Base-by-base conservation (phyloP, 306 rosid genomes). In the Arachis stenosperma region DNA sequence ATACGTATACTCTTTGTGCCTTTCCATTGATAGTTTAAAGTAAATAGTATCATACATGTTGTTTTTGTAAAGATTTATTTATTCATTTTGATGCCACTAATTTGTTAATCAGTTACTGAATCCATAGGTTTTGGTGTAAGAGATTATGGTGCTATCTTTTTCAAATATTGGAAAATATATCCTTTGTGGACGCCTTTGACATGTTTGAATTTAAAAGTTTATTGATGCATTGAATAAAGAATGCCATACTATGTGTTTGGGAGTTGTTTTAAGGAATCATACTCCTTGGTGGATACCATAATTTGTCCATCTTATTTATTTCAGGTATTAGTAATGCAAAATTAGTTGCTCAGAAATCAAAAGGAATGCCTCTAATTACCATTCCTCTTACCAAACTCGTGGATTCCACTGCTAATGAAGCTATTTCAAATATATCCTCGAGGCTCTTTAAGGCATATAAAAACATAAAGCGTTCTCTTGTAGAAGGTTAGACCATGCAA, bases 361-460 rank as follows among this genome's bases (percentile, higher is more conserved):
- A 91, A 83, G 97, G 96, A 62, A 84, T 93, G 98, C 97, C 98
- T 17, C 74, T 84, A 29, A 87, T 91, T 51, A 82, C 89, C 78
- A 79, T 91, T 79, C 75, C 88, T 70, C 94, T 93, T 57, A 71
- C 83, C 55, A 89, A 85, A 83, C 90, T 93, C 65, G 55, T 69
- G 69, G 94, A 79, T 47, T 72, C 87, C 59, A 82, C 87, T 78
- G 97, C 92, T 51, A 74, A 70, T 68, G 87, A 86, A 59, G 90
- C 90, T 37, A 78, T 77, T 78, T 82, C 90, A 74, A 88, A 75
- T 58, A 63, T 89, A 37, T 88, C 92, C 59, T 72, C 80, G 65
- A 81, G 84, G 63, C 97, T 93, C 53, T 86, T 91, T 37, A 73
- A 78, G 55, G 87, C 90, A 65, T 86, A 85, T 76, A 85, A 81